Conservation (phyloP, 2,329 filamentous ascomycete species). For the Colletotrichum limetticola region DNA sequence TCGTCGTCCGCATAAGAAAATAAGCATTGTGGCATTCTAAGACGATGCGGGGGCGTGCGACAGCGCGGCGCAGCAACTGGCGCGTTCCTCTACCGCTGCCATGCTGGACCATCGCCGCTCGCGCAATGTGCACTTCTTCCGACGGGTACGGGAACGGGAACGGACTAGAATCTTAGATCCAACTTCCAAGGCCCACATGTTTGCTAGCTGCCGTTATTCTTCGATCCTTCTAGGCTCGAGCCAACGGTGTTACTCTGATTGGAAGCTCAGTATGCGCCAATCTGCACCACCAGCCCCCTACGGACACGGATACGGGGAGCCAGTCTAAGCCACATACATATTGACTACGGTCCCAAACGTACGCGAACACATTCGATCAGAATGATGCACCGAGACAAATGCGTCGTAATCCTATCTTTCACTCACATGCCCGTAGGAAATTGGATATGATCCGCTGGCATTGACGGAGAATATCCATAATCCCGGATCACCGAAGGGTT, state of each 20-base stretch:
- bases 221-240: neutral
- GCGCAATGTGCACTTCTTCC: neutral
- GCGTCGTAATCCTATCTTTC: no score
- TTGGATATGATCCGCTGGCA: no score
- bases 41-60: neutral
- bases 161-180: neutral
- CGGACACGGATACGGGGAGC: slow-evolving; percentile 25
- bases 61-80: neutral
- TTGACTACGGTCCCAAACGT: neutral
- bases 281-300: neutral
- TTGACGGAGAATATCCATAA: no score
- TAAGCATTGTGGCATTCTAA: neutral
- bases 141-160: slow-evolving; percentile 10
- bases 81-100: neutral
- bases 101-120: no score
- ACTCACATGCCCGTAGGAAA: no score
- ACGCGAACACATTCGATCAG: neutral
- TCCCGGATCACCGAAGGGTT: no score
- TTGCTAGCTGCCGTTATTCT: neutral
- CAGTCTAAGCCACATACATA: slow-evolving; percentile 6
- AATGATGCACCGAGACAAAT: neutral
- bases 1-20: neutral
- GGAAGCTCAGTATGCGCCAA: neutral
- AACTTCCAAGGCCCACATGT: neutral
- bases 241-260: neutral